These are phyloP conservation scores for Malus asiatica DNA, from an alignment of 306 rosid species.

Conservation along the genomic window DNA sequence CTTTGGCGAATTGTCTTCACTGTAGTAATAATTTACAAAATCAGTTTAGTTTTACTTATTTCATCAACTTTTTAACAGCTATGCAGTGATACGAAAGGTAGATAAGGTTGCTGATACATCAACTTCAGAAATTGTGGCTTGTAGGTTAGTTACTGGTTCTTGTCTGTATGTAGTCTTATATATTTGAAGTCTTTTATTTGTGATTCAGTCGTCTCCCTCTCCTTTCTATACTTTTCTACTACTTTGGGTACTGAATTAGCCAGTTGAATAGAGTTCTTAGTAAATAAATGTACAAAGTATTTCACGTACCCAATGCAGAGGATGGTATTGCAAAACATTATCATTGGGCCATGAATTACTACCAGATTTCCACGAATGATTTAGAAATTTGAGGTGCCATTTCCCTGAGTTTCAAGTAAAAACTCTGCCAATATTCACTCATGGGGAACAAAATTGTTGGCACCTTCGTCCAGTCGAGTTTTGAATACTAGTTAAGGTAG, in stretches of 20 bases:
- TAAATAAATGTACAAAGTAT: background rate
- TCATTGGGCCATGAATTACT: background rate
- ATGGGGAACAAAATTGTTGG: background rate
- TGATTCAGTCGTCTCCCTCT: background rate
- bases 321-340: background rate
- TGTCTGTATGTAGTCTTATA: background rate
- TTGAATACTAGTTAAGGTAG: background rate
- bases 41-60: background rate
- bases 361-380: background rate
- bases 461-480: background rate
- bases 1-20: no score
- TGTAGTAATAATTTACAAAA: background rate
- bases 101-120: slow-evolving; percentile 58
- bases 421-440: background rate
- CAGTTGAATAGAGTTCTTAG: background rate
- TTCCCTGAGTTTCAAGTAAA: background rate
- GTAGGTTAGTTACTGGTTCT: slow-evolving; percentile 49
- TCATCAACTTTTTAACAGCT: slow-evolving; percentile 40
- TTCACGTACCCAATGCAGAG: background rate
- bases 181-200: background rate
- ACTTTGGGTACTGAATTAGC: background rate
- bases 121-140: slow-evolving; percentile 52
- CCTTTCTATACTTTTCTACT: background rate
- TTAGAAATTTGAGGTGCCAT: background rate
- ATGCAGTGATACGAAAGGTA: slow-evolving; percentile 64